Conservation (phyloP, 164 flowering plant species). For the Chloranthus sessilifolius region DNA sequence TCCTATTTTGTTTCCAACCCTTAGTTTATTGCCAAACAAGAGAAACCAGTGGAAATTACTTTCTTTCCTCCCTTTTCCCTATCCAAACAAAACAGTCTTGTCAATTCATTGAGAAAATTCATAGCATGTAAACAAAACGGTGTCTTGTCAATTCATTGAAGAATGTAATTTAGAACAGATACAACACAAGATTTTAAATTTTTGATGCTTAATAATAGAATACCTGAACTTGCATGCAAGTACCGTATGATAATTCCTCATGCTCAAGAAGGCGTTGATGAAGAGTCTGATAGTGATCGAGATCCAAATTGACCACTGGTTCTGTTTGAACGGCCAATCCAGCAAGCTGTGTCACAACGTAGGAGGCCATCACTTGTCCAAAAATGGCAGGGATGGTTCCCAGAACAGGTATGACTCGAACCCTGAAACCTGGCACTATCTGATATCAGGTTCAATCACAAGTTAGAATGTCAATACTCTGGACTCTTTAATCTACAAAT, state of each 20-base stretch:
- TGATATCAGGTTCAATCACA: conserved; percentile 23
- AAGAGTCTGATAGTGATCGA: conserved; percentile 73
- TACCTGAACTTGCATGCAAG: conserved; percentile 72
- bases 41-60: no score
- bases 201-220: no score
- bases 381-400: conserved; percentile 97
- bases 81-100: no score
- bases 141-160: no score
- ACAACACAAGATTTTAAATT: no score
- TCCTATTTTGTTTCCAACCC: no score
- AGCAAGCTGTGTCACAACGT: conserved; percentile 78
- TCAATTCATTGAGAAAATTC: no score
- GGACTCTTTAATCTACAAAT: no score
- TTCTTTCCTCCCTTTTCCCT: no score
- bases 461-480: conserved; percentile 8
- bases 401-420: conserved; percentile 91
- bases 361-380: conserved; percentile 98
- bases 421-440: conserved; percentile 93
- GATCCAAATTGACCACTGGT: conserved; percentile 79
- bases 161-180: no score
- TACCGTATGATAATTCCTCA: conserved; percentile 77
- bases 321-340: conserved; percentile 72
- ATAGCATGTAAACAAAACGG: no score
- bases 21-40: no score
- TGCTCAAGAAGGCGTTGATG: conserved; percentile 96